A percentile compares a stretch with the other conserved stretches of the same genome.
These are phyloP conservation scores for Porcisia deanei DNA, from an alignment of 208 protist species.

Conservation along the genomic window DNA sequence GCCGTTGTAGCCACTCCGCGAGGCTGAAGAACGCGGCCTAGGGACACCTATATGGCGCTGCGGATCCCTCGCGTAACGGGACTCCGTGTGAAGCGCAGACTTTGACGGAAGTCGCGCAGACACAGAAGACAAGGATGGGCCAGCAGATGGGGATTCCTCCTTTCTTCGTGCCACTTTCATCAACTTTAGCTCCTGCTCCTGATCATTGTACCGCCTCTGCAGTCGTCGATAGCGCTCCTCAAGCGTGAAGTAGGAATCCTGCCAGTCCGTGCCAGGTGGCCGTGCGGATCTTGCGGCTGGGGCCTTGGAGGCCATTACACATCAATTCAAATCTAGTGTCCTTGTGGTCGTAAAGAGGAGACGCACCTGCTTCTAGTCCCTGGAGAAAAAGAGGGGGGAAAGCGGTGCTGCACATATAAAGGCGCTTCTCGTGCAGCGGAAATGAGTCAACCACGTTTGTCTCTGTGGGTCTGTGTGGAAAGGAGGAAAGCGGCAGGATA, in stretches of 20 bases:
- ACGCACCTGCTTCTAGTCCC: not conserved
- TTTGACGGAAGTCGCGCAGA: not conserved
- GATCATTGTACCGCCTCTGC: constrained; percentile 65
- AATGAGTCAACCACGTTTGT: not conserved
- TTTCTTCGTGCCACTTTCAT: constrained; percentile 70
- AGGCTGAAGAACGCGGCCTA: not conserved
- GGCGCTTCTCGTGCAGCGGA: not conserved
- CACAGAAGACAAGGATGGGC: constrained; percentile 26
- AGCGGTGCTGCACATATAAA: not conserved
- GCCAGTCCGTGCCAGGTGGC: constrained; percentile 71
- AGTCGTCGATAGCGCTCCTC: constrained; percentile 82
- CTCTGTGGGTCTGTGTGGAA: not conserved
- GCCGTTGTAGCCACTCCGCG: not conserved
- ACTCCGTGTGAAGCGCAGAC: not conserved
- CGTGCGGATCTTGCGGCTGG: constrained; percentile 21
- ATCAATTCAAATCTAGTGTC: not conserved
- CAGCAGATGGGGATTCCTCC: constrained; percentile 16
- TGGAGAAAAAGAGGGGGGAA: not conserved
- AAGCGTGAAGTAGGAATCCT: constrained; percentile 79
- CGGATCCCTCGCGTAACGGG: not conserved
- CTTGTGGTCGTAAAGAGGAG: not conserved
- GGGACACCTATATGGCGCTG: not conserved
- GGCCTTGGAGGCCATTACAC: constrained; percentile 10
- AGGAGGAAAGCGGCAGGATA: not conserved
- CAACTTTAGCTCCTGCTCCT: constrained; percentile 77